phyloP scores from a whole-genome alignment of 2,329 filamentous ascomycete genomes.

The Arthrobotrys sinensis region DNA sequence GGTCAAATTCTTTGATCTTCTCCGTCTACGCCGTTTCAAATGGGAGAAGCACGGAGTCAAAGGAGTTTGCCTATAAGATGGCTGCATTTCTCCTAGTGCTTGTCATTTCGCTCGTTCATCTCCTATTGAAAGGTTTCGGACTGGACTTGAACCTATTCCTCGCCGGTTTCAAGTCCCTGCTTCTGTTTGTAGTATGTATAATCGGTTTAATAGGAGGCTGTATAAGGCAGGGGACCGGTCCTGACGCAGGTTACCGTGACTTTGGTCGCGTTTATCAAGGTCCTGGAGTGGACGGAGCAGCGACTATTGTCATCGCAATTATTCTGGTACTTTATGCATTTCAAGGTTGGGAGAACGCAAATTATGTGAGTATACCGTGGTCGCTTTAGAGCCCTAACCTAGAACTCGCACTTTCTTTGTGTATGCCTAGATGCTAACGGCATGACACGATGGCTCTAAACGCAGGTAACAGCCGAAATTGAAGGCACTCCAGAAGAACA shows the following conservation, averaged over 20 bases:
- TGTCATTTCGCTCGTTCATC: slow-evolving; percentile 16
- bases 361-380: slow-evolving; percentile 18
- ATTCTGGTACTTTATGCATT: slow-evolving; percentile 21
- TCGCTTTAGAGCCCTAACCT: too few species aligned
- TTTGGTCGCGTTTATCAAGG: background rate
- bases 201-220: slow-evolving; percentile 15
- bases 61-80: slow-evolving; percentile 6
- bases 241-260: background rate
- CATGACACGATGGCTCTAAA: too few species aligned
- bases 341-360: slow-evolving; percentile 32
- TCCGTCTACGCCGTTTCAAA: slow-evolving; percentile 15
- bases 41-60: background rate
- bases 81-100: slow-evolving; percentile 12
- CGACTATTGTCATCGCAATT: slow-evolving; percentile 8
- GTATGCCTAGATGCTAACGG: too few species aligned
- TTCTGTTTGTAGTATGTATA: slow-evolving; percentile 7
- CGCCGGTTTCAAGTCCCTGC: background rate
- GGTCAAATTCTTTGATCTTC: slow-evolving; percentile 15
- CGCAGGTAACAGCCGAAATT: slow-evolving; percentile 23
- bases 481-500: slow-evolving; percentile 4
- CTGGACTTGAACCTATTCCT: slow-evolving; percentile 14
- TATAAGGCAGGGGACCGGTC: background rate
- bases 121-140: slow-evolving; percentile 3
- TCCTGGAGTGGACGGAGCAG: background rate
- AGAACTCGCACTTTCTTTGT: too few species aligned